Evolutionary conservation across 164 flowering plant genomes (phyloP), one percentile per base, ranked within the genome.

Genomic region (Macadamia integrifolia): DNA sequence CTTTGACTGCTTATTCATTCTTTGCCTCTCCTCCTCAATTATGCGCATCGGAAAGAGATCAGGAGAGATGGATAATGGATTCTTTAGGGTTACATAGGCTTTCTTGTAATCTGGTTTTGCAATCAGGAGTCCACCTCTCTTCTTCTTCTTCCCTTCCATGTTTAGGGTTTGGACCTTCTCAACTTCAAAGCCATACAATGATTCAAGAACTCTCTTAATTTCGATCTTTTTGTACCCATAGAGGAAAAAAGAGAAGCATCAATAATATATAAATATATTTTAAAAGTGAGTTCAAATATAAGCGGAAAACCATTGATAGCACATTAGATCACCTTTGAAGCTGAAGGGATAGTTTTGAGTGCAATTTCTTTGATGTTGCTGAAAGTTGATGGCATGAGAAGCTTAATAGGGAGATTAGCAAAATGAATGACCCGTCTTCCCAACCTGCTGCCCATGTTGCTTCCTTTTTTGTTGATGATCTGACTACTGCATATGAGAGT

Each of bases 111-210:
- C 90, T 0, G 94, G 92, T 49, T 80, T 83, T 0, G 92, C 89
- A 46, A 86, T 64, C 49, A 91, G 65, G 0, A 89, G 1, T 9
- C 97, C 92, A 6, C 97, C 94, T 31, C 90, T 76, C 71, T 87
- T 86, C 85, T 84, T 89, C 84, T 85, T 89, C 89, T 91, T 91
- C 29, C 97, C 97, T 29, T 89, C 97, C 93, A 83, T 87, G 85
- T 91, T 89, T 28, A 91, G 83, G 46, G 97, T 91, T 32, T 70
- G 73, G 11, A 89, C 97, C 71, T 84, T 81, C 35, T 85, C 92
- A 31, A 89, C 91, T 63, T 91, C 86, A 73, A 91, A 87, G 15
- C 94, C 94, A 57, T 91, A 89, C 30, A 91, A 83, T 2, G 92
- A 87, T 65, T 89, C 94, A 66, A 91, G 74, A 66, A 87, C 93